Evolutionary conservation across 768 basidiomycete species (phyloP).

Genomic region (Podaxis sp.): DNA sequence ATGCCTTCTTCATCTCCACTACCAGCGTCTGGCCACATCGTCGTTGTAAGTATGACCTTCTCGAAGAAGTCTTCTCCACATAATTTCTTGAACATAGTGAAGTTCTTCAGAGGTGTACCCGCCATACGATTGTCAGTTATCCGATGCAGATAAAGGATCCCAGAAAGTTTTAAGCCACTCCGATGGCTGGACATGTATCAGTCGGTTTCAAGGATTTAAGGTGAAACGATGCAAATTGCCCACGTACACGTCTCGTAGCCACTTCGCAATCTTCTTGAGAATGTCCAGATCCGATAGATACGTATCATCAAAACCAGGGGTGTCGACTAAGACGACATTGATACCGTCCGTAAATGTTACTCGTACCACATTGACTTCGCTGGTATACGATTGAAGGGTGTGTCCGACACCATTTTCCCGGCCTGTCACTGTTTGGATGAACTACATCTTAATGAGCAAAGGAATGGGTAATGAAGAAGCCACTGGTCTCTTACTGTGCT

Average conservation of each 20-base stretch:
- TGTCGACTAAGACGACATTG: constrained; percentile 11
- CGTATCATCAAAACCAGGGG: constrained; percentile 14
- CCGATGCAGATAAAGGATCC: constrained; percentile 16
- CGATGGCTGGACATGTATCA: too few species aligned
- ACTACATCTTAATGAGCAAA: background rate
- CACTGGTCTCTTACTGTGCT: constrained; percentile 10
- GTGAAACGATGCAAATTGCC: background rate
- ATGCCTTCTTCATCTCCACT: background rate
- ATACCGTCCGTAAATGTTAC: background rate
- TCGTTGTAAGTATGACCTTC: constrained; percentile 14
- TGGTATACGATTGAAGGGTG: background rate
- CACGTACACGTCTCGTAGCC: background rate
- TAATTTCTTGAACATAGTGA: constrained; percentile 10
- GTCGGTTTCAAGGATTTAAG: background rate
- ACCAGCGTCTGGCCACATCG: constrained; percentile 11
- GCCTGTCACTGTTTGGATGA: background rate
- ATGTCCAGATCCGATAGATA: background rate
- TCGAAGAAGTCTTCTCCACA: constrained; percentile 12
- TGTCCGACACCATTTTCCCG: background rate
- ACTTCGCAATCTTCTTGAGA: background rate
- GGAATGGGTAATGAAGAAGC: background rate
- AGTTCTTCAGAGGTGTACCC: constrained; percentile 11
- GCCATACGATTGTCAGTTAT: constrained; percentile 15
- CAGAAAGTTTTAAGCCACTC: constrained; percentile 11
- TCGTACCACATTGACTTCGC: background rate